Evolutionary conservation across 2,329 filamentous ascomycete genomes (phyloP).

Genomic region (Fusarium citri): DNA sequence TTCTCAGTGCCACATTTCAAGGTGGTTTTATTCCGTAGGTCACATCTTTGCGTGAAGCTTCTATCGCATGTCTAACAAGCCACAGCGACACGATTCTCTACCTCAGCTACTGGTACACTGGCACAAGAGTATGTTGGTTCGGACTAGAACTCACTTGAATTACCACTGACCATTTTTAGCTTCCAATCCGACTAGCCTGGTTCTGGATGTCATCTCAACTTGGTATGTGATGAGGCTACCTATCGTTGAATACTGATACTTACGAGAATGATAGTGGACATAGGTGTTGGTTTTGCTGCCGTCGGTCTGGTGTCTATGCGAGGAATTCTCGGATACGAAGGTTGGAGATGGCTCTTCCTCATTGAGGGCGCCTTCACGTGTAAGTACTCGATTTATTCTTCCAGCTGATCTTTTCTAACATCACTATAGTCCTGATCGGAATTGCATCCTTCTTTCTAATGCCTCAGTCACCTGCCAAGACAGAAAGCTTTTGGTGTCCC

Average conservation of each 20-base stretch:
- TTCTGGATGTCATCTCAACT: background rate
- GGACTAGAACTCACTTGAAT: background rate
- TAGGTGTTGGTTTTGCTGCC: background rate
- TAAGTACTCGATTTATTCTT: background rate
- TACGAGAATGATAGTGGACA: background rate
- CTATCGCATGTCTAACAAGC: background rate
- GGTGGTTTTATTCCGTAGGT: background rate
- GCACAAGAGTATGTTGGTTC: background rate
- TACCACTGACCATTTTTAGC: background rate
- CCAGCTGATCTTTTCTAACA: background rate
- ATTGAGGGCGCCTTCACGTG: slow-evolving; percentile 50
- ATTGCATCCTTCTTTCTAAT: background rate
- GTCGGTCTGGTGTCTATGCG: slow-evolving; percentile 64
- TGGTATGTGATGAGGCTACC: background rate
- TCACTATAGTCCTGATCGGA: background rate
- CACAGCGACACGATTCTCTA: background rate
- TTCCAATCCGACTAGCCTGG: background rate
- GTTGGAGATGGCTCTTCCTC: slow-evolving; percentile 69
- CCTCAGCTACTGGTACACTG: background rate
- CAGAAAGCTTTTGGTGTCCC: background rate
- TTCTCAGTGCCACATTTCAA: background rate
- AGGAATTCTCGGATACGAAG: slow-evolving; percentile 62
- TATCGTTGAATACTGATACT: background rate
- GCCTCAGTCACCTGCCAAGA: background rate
- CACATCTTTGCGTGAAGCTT: background rate